These are phyloP conservation scores for Candida sp. DNA, from an alignment of 1,139 yeast genomes.

Conservation along the genomic window DNA sequence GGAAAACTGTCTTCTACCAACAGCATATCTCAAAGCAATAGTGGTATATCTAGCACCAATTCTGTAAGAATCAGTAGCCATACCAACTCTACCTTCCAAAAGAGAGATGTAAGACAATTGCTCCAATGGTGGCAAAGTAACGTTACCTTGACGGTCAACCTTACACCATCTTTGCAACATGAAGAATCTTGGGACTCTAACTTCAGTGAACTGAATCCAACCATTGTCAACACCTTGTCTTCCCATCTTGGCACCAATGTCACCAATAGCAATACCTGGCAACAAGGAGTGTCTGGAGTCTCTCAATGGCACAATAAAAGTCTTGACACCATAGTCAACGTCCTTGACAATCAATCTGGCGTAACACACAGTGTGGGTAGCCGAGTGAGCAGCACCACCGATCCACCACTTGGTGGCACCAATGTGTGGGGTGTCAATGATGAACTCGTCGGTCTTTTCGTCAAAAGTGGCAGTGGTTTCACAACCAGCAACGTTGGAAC, in stretches of 20 bases:
- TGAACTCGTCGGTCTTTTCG: conserved; percentile 63
- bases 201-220: conserved; percentile 89
- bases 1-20: conserved; percentile 88
- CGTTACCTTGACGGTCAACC: conserved; percentile 72
- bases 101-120: conserved; percentile 89
- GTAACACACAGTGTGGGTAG: conserved; percentile 81
- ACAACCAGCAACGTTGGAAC: conserved; percentile 90
- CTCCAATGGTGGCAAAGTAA: conserved; percentile 78
- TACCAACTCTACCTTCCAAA: conserved; percentile 85
- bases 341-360: conserved; percentile 85
- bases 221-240: conserved; percentile 91
- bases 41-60: conserved; percentile 81
- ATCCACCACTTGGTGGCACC: conserved; percentile 99
- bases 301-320: conserved; percentile 88
- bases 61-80: conserved; percentile 87
- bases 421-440: conserved; percentile 84
- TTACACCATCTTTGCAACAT: conserved; percentile 84
- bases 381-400: conserved; percentile 96
- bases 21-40: conserved; percentile 87
- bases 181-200: conserved; percentile 80
- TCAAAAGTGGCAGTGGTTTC: conserved; percentile 93
- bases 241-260: conserved; percentile 95
- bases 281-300: conserved; percentile 69
- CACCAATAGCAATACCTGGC: conserved; percentile 88
- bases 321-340: conserved; percentile 89